A percentile compares a stretch with the other conserved stretches of the same genome.
These are phyloP conservation scores for Saccharomycopsis selenospora DNA, from an alignment of 805 yeast species.

Conservation along the genomic window DNA sequence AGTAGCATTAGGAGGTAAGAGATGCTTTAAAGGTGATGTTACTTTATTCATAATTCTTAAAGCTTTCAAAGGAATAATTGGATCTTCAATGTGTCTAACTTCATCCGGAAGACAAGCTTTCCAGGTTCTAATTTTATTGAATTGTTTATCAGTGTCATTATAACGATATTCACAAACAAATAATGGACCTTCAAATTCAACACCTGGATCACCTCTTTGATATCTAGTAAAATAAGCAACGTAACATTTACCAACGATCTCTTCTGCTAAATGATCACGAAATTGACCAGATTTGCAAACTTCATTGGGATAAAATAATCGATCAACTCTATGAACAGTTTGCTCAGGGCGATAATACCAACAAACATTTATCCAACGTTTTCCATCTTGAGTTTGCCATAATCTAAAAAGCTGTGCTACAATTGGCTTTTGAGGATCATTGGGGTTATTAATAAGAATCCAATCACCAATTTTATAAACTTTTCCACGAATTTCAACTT, in stretches of 20 bases:
- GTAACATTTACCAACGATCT: constrained; percentile 87
- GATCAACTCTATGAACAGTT: constrained; percentile 88
- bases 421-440: constrained; percentile 83
- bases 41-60: constrained; percentile 64
- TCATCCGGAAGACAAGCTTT: constrained; percentile 98
- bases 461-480: constrained; percentile 87
- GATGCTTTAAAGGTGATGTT: constrained; percentile 77
- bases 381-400: constrained; percentile 79
- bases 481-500: constrained; percentile 62
- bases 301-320: constrained; percentile 86
- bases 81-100: constrained; percentile 77
- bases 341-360: constrained; percentile 98
- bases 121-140: constrained; percentile 96
- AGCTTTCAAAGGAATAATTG: constrained; percentile 61
- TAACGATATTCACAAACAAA: constrained; percentile 93
- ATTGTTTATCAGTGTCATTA: constrained; percentile 81
- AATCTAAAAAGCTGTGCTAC: constrained; percentile 90
- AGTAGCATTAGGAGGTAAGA: constrained; percentile 69
- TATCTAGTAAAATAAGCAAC: constrained; percentile 91
- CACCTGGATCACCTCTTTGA: constrained; percentile 88
- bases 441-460: constrained; percentile 82
- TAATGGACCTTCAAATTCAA: constrained; percentile 72
- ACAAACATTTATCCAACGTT: constrained; percentile 85
- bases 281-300: constrained; percentile 96
- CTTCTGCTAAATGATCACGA: constrained; percentile 85